Evolutionary conservation across 768 basidiomycete species (phyloP).

Genomic region (Mycena crocata): DNA sequence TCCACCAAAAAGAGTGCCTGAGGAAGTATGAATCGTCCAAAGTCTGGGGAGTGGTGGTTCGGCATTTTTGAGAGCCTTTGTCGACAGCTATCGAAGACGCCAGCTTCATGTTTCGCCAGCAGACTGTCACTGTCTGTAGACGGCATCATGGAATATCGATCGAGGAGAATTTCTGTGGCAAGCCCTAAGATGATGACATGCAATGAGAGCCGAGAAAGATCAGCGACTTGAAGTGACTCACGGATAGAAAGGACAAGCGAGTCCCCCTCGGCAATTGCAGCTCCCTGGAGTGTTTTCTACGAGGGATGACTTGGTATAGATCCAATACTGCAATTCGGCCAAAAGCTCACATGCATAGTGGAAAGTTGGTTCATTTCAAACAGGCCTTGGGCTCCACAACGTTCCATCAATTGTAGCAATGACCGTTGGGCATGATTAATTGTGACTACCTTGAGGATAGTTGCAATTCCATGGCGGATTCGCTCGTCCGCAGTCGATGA

Average conservation of each 20-base stretch:
- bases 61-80: slow-evolving; percentile 38
- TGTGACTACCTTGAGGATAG: slow-evolving; percentile 32
- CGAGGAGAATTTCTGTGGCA: slow-evolving; percentile 42
- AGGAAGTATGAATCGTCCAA: slow-evolving; percentile 54
- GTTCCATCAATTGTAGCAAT: slow-evolving; percentile 41
- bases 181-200: slow-evolving; percentile 34
- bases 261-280: slow-evolving; percentile 60
- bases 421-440: slow-evolving; percentile 33
- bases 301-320: background rate
- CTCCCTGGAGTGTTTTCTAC: slow-evolving; percentile 53
- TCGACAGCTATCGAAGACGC: slow-evolving; percentile 32
- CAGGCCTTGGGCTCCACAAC: slow-evolving; percentile 58
- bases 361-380: slow-evolving; percentile 52
- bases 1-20: slow-evolving; percentile 52
- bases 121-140: slow-evolving; percentile 31
- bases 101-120: slow-evolving; percentile 40
- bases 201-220: background rate
- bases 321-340: background rate
- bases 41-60: slow-evolving; percentile 44
- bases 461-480: slow-evolving; percentile 17
- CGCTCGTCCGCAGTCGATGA: background rate
- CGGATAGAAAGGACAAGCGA: slow-evolving; percentile 53
- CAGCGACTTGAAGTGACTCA: slow-evolving; percentile 36
- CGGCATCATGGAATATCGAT: slow-evolving; percentile 32
- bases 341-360: slow-evolving; percentile 42